These are phyloP conservation scores for Colletotrichum truncatum DNA, from an alignment of 2,329 filamentous ascomycete species.

Conservation along the genomic window DNA sequence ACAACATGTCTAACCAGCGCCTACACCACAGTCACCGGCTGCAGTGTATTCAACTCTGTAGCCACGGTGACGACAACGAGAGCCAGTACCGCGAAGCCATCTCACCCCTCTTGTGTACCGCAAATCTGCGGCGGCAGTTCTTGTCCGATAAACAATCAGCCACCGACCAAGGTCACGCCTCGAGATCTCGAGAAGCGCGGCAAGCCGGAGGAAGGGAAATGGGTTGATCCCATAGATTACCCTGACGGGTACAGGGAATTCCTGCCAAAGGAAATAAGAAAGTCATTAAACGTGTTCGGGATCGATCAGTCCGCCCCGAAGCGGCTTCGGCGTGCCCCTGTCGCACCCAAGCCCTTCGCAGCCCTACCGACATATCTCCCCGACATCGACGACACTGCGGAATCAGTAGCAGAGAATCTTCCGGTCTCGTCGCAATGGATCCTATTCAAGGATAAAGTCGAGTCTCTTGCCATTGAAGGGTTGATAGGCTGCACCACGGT, in stretches of 20 bases:
- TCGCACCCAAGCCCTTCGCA: not conserved
- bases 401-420: not conserved
- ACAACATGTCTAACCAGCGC: not conserved
- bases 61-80: not conserved
- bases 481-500: constrained; percentile 14
- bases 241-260: not conserved
- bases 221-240: not conserved
- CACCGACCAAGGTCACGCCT: not conserved
- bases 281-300: not conserved
- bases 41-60: not conserved
- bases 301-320: not conserved
- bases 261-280: not conserved
- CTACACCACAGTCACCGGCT: not conserved
- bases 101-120: not conserved
- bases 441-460: constrained; percentile 2
- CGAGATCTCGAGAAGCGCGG: not conserved
- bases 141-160: not conserved
- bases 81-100: not conserved
- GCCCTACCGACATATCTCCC: no score
- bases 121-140: not conserved
- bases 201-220: not conserved
- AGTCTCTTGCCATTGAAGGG: not conserved
- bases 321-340: not conserved
- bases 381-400: no score
- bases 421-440: not conserved